phyloP scores from a whole-genome alignment of 768 basidiomycete genomes.

The Leccinellum rugosiceps region DNA sequence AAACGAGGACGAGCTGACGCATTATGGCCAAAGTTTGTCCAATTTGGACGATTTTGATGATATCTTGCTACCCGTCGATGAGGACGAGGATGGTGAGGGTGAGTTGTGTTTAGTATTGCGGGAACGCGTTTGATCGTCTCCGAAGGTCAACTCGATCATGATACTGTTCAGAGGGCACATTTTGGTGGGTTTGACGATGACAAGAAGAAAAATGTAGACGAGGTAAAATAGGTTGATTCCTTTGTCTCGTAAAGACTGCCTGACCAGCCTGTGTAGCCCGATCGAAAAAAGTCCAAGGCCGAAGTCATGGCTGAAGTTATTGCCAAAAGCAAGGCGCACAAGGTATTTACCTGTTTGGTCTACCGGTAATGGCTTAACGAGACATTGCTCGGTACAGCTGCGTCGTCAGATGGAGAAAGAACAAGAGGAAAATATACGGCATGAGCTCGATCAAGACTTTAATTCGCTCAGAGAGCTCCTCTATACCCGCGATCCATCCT shows the following conservation, averaged over 20 bases:
- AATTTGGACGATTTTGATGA: constrained; percentile 83
- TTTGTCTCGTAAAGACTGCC: background rate
- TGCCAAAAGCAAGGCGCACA: constrained; percentile 94
- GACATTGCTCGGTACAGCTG: constrained; percentile 45
- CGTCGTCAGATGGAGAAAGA: constrained; percentile 87
- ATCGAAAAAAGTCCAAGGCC: constrained; percentile 85
- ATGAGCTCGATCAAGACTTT: constrained; percentile 87
- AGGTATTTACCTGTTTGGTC: constrained; percentile 46
- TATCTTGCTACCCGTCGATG: constrained; percentile 50
- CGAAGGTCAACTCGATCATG: constrained; percentile 63
- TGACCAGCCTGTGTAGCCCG: constrained; percentile 47
- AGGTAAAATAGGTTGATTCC: constrained; percentile 33
- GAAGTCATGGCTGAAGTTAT: constrained; percentile 99
- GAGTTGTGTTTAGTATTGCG: constrained; percentile 6
- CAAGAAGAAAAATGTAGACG: constrained; percentile 49
- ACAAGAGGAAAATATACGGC: constrained; percentile 79
- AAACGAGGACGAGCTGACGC: constrained; percentile 87
- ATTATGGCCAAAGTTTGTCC: constrained; percentile 86
- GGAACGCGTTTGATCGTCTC: constrained; percentile 1
- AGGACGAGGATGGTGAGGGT: constrained; percentile 52
- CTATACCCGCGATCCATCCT: constrained; percentile 50
- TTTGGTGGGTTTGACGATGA: constrained; percentile 87
- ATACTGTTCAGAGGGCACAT: constrained; percentile 65
- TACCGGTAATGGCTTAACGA: background rate
- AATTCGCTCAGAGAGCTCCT: constrained; percentile 75